Conservation (phyloP, 352 stramenopile species). For the Globisporangium cystogenes region DNA sequence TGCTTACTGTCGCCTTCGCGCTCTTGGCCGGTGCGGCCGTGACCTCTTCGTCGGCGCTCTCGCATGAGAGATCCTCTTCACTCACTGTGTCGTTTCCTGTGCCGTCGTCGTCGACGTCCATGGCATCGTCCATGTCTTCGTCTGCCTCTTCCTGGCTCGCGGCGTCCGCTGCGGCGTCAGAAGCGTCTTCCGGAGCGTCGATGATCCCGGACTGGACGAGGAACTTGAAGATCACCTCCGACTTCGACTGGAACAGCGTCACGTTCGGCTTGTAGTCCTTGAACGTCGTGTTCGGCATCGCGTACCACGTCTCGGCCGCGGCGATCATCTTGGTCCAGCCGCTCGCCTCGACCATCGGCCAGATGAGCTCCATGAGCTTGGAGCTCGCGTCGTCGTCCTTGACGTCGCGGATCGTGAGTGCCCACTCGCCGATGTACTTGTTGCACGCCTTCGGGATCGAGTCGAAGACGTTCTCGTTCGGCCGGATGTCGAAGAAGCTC, state of each 20-base stretch:
- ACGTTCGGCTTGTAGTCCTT: constrained; percentile 64
- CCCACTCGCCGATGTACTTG: constrained; percentile 43
- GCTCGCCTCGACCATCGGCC: constrained; percentile 37
- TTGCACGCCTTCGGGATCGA: constrained; percentile 51
- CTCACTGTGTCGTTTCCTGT: constrained; percentile 1
- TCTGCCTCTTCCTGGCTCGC: constrained; percentile 8
- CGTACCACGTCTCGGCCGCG: constrained; percentile 49
- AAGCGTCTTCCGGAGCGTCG: constrained; percentile 8
- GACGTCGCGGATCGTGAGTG: constrained; percentile 10
- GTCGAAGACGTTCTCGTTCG: constrained; percentile 78
- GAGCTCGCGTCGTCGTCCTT: constrained; percentile 11
- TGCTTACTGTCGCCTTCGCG: not conserved
- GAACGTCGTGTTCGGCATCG: constrained; percentile 60
- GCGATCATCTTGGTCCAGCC: constrained; percentile 60
- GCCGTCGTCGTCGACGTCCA: constrained; percentile 15
- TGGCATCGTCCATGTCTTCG: constrained; percentile 8
- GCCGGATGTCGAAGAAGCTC: constrained; percentile 61
- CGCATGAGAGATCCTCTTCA: not conserved
- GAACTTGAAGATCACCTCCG: constrained; percentile 54
- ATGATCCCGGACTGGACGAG: constrained; percentile 25
- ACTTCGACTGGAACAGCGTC: constrained; percentile 68
- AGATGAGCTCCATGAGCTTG: constrained; percentile 47
- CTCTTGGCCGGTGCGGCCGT: constrained; percentile 1
- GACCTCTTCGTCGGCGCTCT: constrained; percentile 12
- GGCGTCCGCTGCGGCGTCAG: not conserved